Evolutionary conservation across 441 rosid genomes (phyloP), one percentile per base, ranked within the genome.

Genomic region (Gossypium davidsonii): DNA sequence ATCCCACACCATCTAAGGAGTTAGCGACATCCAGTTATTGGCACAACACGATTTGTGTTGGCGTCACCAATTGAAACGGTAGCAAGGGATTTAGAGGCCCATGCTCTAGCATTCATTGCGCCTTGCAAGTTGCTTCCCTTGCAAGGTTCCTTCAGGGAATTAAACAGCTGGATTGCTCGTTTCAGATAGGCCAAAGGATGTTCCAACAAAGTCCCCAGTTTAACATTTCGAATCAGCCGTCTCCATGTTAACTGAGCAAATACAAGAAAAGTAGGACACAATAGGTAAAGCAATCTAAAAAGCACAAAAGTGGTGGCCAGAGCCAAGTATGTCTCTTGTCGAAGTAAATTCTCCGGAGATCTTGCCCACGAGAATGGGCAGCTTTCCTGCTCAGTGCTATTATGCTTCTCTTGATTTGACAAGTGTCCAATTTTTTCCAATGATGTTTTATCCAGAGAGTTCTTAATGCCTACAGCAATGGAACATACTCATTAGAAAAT

Each of bases 1-100:
- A 59, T 25, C 10, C 63, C 42, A 9, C 23, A 25, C 42, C 53
- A 34, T 61, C 23, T 25, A 76, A 51, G 52, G 55, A 74, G 68
- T 84, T 77, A 82, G 78, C 49, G 73, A 37, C 73, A 72, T 48
- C 78, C 84, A 37, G 76, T 75, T 17, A 70, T 46, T 4, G 80
- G 69, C 42, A 78, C 64, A 70, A 74, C 78, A 69, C 92, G 77
- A 83, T 88, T 89, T 21, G 89, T 81, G 80, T 92, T 92, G 14
- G 92, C 86, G 65, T 92, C 97, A 3, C 99, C 94, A 0, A 94
- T 87, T 2, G 99, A 88, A 70, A 94, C 97, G 1, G 94, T 90
- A 2, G 93, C 99, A 37, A 94, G 91, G 62, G 99, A 92, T 78
- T 94, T 92, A 1, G 99, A 92, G 8, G 94, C 94, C 99, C 97